A percentile compares a stretch with the other conserved stretches of the same genome.
Evolutionary conservation across 2,329 filamentous ascomycete species (phyloP).

Genomic region (Hypoxylon sp.): DNA sequence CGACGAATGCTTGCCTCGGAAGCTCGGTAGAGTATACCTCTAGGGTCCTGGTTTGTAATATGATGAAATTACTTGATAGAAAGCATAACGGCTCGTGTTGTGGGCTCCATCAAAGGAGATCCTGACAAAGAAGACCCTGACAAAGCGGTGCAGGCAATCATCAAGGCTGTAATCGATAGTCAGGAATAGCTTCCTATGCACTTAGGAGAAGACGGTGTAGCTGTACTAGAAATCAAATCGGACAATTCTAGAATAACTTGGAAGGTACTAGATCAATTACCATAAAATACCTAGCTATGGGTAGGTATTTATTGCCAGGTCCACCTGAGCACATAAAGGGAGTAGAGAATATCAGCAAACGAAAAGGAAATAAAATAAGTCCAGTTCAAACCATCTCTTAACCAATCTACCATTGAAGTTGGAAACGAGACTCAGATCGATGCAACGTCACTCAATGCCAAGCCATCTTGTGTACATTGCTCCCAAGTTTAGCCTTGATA

Average conservation of each 20-base stretch:
- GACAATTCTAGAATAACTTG: no score
- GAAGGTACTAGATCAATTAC: no score
- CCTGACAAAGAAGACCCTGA: no score
- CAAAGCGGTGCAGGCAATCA: no score
- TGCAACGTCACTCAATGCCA: slow-evolving; percentile 17
- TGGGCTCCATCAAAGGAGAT: no score
- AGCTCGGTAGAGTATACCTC: not conserved
- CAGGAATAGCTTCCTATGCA: no score
- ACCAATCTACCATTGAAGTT: not conserved
- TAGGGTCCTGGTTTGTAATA: not conserved
- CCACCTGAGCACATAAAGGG: not conserved
- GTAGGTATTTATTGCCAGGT: not conserved
- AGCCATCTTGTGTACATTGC: slow-evolving; percentile 16
- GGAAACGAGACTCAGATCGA: not conserved
- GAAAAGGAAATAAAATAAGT: not conserved
- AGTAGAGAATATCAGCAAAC: not conserved
- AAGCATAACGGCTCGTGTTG: not conserved
- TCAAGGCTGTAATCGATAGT: no score
- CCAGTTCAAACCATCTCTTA: not conserved
- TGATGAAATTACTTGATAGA: not conserved
- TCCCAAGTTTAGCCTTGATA: slow-evolving; percentile 12
- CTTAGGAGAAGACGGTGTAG: no score
- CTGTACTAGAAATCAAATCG: no score
- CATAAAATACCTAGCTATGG: not conserved
- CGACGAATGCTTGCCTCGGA: slow-evolving; percentile 36